These are phyloP conservation scores for Brasilioporus rufonigricans DNA, from an alignment of 768 basidiomycete species.

Conservation along the genomic window DNA sequence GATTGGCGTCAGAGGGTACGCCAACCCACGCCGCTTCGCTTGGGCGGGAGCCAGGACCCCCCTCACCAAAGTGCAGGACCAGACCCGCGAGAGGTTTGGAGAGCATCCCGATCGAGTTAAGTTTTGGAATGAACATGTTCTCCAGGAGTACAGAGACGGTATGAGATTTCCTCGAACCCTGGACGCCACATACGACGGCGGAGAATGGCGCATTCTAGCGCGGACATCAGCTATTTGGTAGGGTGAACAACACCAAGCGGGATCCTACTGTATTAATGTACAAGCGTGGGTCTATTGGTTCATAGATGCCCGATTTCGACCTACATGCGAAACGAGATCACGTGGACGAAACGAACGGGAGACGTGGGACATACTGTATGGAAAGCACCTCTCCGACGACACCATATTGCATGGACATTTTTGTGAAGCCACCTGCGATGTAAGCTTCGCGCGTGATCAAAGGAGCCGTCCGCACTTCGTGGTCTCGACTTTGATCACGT, in stretches of 20 bases:
- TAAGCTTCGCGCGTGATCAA: constrained; percentile 47
- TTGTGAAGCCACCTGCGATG: constrained; percentile 19
- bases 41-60: constrained; percentile 51
- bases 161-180: constrained; percentile 73
- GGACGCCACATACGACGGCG: constrained; percentile 66
- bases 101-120: constrained; percentile 45
- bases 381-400: constrained; percentile 42
- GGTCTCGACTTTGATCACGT: constrained; percentile 16
- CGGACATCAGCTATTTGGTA: neutral
- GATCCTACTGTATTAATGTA: constrained; percentile 60
- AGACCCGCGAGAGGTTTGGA: constrained; percentile 55
- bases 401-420: constrained; percentile 52
- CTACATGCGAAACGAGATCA: constrained; percentile 16
- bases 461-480: constrained; percentile 42
- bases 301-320: constrained; percentile 27
- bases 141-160: constrained; percentile 65
- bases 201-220: constrained; percentile 66
- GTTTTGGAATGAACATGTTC: constrained; percentile 56
- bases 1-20: constrained; percentile 28
- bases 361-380: constrained; percentile 28
- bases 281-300: constrained; percentile 45
- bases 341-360: neutral
- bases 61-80: constrained; percentile 65
- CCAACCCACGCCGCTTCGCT: constrained; percentile 63
- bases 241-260: neutral